Evolutionary conservation across 139 green algal species (phyloP).

Genomic region (Chlamydomonas sp.): DNA sequence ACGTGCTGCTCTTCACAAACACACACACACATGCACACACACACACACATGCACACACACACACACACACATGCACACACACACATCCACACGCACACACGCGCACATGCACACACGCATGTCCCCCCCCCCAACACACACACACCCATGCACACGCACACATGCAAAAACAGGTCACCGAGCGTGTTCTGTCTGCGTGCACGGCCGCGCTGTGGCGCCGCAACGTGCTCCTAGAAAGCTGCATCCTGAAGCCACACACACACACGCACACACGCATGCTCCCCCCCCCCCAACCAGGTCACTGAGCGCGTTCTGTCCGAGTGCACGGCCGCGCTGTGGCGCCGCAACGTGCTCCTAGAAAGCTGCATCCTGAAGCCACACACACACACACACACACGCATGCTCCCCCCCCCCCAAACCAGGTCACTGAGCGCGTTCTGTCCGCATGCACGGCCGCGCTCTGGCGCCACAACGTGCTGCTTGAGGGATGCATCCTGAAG

Average conservation of each 20-base stretch:
- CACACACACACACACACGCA: too few relatives aligned
- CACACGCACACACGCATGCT: too few relatives aligned
- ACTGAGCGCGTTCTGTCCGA: conserved; percentile 41
- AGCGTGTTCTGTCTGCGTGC: conserved; percentile 44
- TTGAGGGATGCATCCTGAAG: conserved; percentile 13
- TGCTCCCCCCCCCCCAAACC: too few relatives aligned
- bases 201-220: conserved; percentile 48
- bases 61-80: too few relatives aligned
- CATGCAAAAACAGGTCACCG: conserved; percentile 33
- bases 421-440: conserved; percentile 44
- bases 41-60: too few relatives aligned
- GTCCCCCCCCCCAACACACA: too few relatives aligned
- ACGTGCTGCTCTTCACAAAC: too few relatives aligned
- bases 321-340: conserved; percentile 50
- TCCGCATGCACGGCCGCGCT: conserved; percentile 41
- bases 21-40: too few relatives aligned
- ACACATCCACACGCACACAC: too few relatives aligned
- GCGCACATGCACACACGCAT: too few relatives aligned
- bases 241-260: conserved; percentile 91
- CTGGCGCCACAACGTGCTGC: conserved; percentile 4
- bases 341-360: conserved; percentile 59
- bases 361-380: conserved; percentile 86
- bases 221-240: conserved; percentile 63
- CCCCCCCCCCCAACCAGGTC: too few relatives aligned
- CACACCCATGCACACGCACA: too few relatives aligned